These are phyloP conservation scores for Calonectria henricotiae DNA, from an alignment of 2,329 filamentous ascomycete genomes.

Conservation along the genomic window DNA sequence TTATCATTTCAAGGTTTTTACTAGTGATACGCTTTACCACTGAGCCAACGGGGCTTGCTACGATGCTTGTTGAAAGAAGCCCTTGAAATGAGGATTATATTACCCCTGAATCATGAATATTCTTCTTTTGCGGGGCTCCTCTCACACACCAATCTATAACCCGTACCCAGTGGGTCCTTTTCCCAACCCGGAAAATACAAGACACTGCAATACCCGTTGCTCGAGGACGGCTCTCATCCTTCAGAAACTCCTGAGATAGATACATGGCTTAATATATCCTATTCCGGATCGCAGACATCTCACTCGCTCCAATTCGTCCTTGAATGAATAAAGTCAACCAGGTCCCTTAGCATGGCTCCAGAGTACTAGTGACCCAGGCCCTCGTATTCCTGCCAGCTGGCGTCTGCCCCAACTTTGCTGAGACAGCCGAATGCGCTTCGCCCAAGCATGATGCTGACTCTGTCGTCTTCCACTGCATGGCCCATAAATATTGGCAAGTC, in stretches of 20 bases:
- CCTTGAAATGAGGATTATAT: conserved; percentile 14
- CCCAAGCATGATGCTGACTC: conserved; percentile 2
- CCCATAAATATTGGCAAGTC: neutral
- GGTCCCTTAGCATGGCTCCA: neutral
- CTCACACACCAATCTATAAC: neutral
- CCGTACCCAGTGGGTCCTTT: neutral
- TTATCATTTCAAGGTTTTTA: conserved; percentile 8
- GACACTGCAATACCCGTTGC: neutral
- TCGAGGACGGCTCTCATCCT: neutral
- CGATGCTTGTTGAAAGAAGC: neutral
- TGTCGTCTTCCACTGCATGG: conserved; percentile 5
- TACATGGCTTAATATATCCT: neutral
- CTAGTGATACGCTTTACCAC: conserved; percentile 29
- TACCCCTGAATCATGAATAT: neutral
- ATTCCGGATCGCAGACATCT: neutral
- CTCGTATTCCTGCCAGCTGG: conserved; percentile 1
- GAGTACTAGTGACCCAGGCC: conserved; percentile 14
- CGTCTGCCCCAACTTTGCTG: neutral
- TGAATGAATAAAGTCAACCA: neutral
- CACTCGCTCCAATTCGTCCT: neutral
- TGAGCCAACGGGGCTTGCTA: conserved; percentile 27
- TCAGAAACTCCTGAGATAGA: neutral
- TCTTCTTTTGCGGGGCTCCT: neutral
- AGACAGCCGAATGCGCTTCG: conserved; percentile 6
- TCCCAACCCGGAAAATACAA: neutral